Base-by-base conservation (phyloP, 768 basidiomycete genomes). In the Leccinum olivaceopallidum region DNA sequence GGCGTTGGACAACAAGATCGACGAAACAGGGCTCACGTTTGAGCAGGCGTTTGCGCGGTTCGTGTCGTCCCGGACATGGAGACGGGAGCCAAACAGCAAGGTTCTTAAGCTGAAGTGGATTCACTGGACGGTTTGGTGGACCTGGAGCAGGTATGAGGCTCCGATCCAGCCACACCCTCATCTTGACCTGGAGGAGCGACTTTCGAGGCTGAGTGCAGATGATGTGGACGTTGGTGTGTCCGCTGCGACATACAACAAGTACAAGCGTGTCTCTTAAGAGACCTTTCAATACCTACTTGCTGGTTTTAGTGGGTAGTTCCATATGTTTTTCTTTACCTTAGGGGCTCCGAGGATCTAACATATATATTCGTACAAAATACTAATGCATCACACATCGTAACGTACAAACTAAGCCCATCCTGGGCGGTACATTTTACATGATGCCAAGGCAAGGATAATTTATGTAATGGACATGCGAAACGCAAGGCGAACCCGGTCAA, bases 111-210 rank as follows among this genome's bases (percentile, higher is more conserved):
- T 72, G 26, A 72, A 66, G 20, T 72, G 71, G 71, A 71, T 72
- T 48, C 71, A 72, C 44, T 72, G 71, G 71, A 72, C 71, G 61
- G 63, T 72, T 5, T 72, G 71, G 71, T 72, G 71, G 71, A 61
- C 58, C 3, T 72, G 71, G 71, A 66, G 63, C 32, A 44, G 68
- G 57, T 61, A 64, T 48, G 57, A 69, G 37, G n/a, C 64, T 4
- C 57, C 71, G 1, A 51, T 68, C 22, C 66, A 67, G 49, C 39
- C 59, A 14, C 68, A 66, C 8, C 69, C 69, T 3, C 18, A 60
- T n/a, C 66, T 66, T 5, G 65, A 69, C 39, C 61, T 72, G 59
- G 71, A 72, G 63, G 52, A 22, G 20, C 71, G 66, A 2, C 65
- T 72, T 9, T 57, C 30, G 48, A 59, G 20, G 44, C 9, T 73